Evolutionary conservation across 768 basidiomycete genomes (phyloP).

Genomic region (Paxillus rubicundulus): DNA sequence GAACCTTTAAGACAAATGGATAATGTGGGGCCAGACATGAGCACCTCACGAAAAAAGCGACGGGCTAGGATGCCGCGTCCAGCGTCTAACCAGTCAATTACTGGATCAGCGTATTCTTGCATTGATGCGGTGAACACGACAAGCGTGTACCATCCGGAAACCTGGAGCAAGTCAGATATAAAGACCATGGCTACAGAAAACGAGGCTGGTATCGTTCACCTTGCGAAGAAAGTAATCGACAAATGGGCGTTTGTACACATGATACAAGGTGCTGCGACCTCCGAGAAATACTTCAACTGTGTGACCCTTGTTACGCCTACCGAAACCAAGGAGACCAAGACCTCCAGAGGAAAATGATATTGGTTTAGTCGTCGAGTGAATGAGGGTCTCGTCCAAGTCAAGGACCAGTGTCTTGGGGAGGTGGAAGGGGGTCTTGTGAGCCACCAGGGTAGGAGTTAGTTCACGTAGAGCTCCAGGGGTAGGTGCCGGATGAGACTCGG

Average conservation of each 20-base stretch:
- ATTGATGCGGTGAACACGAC: slow-evolving; percentile 99
- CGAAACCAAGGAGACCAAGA: slow-evolving; percentile 61
- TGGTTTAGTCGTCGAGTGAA: slow-evolving; percentile 92
- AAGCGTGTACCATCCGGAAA: slow-evolving; percentile 97
- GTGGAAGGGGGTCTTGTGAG: slow-evolving; percentile 69
- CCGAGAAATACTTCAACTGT: slow-evolving; percentile 92
- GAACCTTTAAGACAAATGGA: slow-evolving; percentile 1
- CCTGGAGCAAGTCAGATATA: slow-evolving; percentile 47
- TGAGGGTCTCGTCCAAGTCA: slow-evolving; percentile 97
- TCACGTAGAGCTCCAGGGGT: slow-evolving; percentile 36
- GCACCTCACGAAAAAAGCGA: slow-evolving; percentile 87
- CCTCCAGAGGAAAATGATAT: slow-evolving; percentile 47
- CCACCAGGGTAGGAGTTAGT: slow-evolving; percentile 46
- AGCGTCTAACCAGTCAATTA: slow-evolving; percentile 98
- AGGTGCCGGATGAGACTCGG: slow-evolving; percentile 13
- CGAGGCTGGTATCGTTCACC: slow-evolving; percentile 40
- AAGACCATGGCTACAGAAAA: not conserved
- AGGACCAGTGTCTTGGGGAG: slow-evolving; percentile 93
- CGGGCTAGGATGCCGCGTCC: slow-evolving; percentile 87
- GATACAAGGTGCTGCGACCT: slow-evolving; percentile 88
- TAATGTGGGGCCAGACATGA: slow-evolving; percentile 28
- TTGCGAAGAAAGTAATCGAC: slow-evolving; percentile 93
- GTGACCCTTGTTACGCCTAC: slow-evolving; percentile 65
- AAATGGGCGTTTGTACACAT: slow-evolving; percentile 98
- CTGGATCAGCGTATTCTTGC: slow-evolving; percentile 99